Base-by-base conservation (phyloP, 1,139 yeast genomes). In the Candida sp. region DNA sequence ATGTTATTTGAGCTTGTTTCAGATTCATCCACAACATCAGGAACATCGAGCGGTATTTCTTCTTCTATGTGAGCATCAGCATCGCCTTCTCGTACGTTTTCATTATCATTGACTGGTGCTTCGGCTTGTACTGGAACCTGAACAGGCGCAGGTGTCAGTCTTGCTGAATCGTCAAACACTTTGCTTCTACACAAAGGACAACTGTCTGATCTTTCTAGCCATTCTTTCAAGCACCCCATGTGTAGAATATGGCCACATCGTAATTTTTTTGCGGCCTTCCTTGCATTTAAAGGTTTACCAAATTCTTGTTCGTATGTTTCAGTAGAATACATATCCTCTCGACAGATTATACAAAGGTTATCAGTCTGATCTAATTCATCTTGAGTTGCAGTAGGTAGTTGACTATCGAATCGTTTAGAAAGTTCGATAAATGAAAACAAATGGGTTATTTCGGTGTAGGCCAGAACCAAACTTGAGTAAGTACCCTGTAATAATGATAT, bases 171-270 rank as follows among this genome's bases (percentile, higher is more conserved):
- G 6, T 46, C 54, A 50, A 71, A 70, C 1, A 90, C 96, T n/a
- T 84, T 79, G 19, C 84, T 71, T 51, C 97, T 75, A 63, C 98
- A 93, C 45, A 91, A 81, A 0, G 99, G 99, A 66, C 99, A 93
- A 25, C 82, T 79, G 54, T 86, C 95, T 0, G 97, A 88, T 51
- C 96, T 75, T 57, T 88, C 96, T 52, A 93, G 71, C 99, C 99
- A 93, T 53, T 87, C 87, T 57, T 87, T 87, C 50, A 93, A 74
- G 62, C 99, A 93, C 3, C 96, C 93, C 68, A 86, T 71, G 61
- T 93, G 99, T 47, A 93, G 73, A 44, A 89, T 84, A 63, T 93
- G 99, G 19, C 87, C 86, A 68, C 99, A 93, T 2, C 72, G 73
- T 43, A 93, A 71, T 56, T 77, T 85, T 61, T 89, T 89, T 2